These are phyloP conservation scores for Aspergillus quadrilineatus DNA, from an alignment of 2,329 filamentous ascomycete species.

Conservation along the genomic window DNA sequence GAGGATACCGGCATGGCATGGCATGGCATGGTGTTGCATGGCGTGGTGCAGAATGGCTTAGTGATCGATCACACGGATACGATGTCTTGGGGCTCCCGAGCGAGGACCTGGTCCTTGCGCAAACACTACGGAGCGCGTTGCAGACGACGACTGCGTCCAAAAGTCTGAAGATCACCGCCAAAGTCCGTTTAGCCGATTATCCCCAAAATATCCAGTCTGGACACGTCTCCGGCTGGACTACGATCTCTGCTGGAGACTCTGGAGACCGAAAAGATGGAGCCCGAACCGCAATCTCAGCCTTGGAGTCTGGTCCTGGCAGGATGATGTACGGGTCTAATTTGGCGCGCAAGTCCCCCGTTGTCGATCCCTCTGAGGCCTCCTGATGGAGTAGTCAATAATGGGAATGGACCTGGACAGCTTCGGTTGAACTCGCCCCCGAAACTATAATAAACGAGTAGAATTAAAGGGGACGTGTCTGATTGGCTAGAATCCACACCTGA, in stretches of 20 bases:
- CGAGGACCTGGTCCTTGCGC: neutral
- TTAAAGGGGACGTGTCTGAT: neutral
- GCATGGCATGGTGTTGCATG: neutral
- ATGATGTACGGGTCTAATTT: slow-evolving; percentile 14
- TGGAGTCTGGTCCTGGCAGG: slow-evolving; percentile 1
- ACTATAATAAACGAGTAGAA: neutral
- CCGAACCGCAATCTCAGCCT: neutral
- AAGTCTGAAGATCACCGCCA: neutral
- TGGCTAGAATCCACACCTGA: neutral
- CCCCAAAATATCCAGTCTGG: neutral
- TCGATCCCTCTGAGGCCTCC: slow-evolving; percentile 14
- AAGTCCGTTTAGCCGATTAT: slow-evolving; percentile 1
- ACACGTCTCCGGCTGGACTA: neutral
- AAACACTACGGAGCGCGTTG: neutral
- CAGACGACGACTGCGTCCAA: neutral
- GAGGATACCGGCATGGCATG: neutral
- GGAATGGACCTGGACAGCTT: neutral
- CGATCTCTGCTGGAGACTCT: neutral
- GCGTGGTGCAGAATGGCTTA: neutral
- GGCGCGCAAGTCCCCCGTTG: slow-evolving; percentile 19
- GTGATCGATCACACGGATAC: neutral
- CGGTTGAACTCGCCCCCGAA: slow-evolving; percentile 2
- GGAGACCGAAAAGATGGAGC: neutral
- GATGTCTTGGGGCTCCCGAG: neutral
- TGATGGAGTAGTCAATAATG: neutral